Percentiles rank a stretch among this genome's conserved stretches.
These are phyloP conservation scores for Entomortierella parvispora DNA, from an alignment of 192 early-diverging fungal genomes.

Conservation along the genomic window DNA sequence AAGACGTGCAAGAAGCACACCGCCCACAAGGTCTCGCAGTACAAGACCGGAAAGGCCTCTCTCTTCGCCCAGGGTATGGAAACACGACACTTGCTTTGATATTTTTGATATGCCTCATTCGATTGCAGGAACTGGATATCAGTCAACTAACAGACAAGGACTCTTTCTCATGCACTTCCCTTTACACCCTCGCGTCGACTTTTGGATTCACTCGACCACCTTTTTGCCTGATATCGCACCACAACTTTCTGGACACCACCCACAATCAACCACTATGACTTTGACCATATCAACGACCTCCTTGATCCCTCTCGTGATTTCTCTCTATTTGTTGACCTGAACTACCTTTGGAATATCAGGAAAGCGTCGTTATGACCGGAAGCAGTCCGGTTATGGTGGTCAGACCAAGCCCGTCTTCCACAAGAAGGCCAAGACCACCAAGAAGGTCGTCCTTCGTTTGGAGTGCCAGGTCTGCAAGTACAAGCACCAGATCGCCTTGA, in stretches of 20 bases:
- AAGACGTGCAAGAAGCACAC: slow-evolving; percentile 98
- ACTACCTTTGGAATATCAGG: slow-evolving; percentile 33
- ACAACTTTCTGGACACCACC: not conserved
- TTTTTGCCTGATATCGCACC: not conserved
- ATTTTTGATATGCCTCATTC: not conserved
- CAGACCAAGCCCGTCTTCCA: slow-evolving; percentile 99
- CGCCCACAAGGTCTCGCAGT: slow-evolving; percentile 99
- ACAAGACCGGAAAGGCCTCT: slow-evolving; percentile 99
- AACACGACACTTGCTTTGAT: not conserved
- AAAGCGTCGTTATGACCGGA: slow-evolving; percentile 96
- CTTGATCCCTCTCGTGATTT: no score
- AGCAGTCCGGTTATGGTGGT: slow-evolving; percentile 99
- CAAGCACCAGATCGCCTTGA: slow-evolving; percentile 97
- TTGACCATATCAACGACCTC: not conserved
- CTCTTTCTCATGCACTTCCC: not conserved
- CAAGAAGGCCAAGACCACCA: slow-evolving; percentile 99
- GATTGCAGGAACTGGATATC: not conserved
- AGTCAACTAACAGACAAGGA: not conserved
- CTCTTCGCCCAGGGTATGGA: slow-evolving; percentile 96
- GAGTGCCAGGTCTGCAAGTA: slow-evolving; percentile 99
- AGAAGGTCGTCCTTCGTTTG: slow-evolving; percentile 98
- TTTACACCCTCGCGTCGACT: not conserved
- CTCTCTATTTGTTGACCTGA: no score
- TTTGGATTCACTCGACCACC: not conserved
- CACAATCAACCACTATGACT: not conserved